Evolutionary conservation across 2,329 filamentous ascomycete species (phyloP).

Genomic region (Aspergillus vadensis): DNA sequence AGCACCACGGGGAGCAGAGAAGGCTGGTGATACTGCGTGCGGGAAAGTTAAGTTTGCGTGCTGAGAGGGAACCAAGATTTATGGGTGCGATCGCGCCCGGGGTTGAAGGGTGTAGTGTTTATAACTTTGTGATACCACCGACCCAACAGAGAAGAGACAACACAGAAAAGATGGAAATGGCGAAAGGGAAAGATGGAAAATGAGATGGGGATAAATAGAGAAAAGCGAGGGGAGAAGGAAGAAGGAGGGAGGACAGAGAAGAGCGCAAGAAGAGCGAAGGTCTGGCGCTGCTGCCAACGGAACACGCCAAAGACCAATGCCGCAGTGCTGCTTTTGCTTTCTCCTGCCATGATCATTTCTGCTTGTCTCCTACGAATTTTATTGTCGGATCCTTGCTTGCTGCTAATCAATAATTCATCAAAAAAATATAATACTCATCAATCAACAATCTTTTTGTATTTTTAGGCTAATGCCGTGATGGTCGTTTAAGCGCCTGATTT

Average conservation of each 20-base stretch:
- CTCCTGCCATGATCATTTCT: neutral
- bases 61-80: neutral
- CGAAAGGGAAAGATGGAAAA: neutral
- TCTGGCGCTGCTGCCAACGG: slow-evolving; percentile 15
- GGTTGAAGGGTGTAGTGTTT: neutral
- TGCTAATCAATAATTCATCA: no score
- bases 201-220: neutral
- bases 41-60: neutral
- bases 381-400: neutral
- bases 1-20: neutral
- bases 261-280: slow-evolving; percentile 2
- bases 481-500: no score
- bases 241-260: slow-evolving; percentile 12
- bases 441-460: no score
- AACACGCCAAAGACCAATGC: slow-evolving; percentile 27
- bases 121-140: neutral
- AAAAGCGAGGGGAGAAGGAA: neutral
- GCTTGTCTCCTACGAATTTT: neutral
- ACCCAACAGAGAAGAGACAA: slow-evolving; percentile 3
- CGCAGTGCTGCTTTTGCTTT: slow-evolving; percentile 14
- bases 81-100: neutral
- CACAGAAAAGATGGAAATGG: slow-evolving; percentile 1
- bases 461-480: no score
- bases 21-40: neutral
- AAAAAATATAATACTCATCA: no score